Evolutionary conservation across 2,329 filamentous ascomycete species (phyloP).

Genomic region (Colletotrichum filicis): DNA sequence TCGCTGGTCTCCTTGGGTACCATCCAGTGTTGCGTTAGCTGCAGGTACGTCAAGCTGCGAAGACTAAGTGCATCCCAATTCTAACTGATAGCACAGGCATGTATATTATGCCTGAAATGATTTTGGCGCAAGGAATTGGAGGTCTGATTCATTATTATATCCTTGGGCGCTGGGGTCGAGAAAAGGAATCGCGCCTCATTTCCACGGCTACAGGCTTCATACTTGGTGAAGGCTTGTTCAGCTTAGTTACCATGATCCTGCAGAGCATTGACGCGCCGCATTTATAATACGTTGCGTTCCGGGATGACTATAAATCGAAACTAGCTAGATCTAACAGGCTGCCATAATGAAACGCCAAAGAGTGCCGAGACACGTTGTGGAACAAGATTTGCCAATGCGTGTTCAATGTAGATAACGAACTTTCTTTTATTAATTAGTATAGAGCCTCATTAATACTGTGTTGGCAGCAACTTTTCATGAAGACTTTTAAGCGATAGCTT

Average conservation of each 20-base stretch:
- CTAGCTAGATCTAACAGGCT: not conserved
- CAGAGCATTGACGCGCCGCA: not conserved
- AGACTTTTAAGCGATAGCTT: conserved; percentile 33
- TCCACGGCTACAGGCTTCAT: not conserved
- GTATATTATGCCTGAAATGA: not conserved
- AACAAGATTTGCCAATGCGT: no score
- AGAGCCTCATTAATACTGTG: not conserved
- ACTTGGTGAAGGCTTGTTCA: not conserved
- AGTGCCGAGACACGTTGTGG: not conserved
- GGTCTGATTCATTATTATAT: not conserved
- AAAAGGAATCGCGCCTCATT: not conserved
- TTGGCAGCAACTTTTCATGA: not conserved
- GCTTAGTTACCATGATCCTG: not conserved
- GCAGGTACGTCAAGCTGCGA: not conserved
- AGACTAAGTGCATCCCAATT: not conserved
- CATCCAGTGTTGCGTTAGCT: conserved; percentile 6
- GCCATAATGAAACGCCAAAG: no score
- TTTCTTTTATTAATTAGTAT: not conserved
- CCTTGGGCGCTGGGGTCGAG: not conserved
- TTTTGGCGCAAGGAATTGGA: not conserved
- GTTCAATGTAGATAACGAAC: not conserved
- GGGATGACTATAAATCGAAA: not conserved
- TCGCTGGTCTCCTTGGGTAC: not conserved
- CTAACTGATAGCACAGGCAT: not conserved
- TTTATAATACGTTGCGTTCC: not conserved